phyloP scores from a whole-genome alignment of 164 flowering plant genomes.

The Pachysandra terminalis region DNA sequence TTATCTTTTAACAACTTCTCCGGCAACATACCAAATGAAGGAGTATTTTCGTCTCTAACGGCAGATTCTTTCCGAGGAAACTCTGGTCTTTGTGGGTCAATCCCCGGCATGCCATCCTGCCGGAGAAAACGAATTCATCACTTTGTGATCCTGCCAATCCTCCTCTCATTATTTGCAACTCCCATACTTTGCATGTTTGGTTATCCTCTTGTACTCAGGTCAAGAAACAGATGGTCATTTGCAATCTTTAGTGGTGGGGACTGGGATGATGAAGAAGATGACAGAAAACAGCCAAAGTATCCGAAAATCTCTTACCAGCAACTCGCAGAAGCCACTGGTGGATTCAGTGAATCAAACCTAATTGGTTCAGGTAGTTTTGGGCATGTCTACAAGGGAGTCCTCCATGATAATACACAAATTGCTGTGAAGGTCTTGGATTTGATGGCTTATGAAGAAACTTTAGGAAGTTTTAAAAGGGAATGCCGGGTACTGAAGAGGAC shows the following conservation, averaged over 20 bases:
- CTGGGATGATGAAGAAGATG: slow-evolving; percentile 29
- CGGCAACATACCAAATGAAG: slow-evolving; percentile 55
- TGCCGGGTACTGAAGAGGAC: slow-evolving; percentile 72
- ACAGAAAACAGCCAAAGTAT: slow-evolving; percentile 36
- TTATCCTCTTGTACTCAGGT: slow-evolving; percentile 29
- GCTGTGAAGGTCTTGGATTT: slow-evolving; percentile 79
- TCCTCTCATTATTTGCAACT: slow-evolving; percentile 35
- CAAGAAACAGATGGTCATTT: slow-evolving; percentile 25
- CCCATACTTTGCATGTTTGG: slow-evolving; percentile 43
- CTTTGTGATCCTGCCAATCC: slow-evolving; percentile 30
- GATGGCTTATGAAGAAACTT: slow-evolving; percentile 31
- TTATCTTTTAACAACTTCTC: slow-evolving; percentile 74
- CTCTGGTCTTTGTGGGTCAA: slow-evolving; percentile 55
- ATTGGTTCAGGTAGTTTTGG: slow-evolving; percentile 86
- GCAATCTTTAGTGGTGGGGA: slow-evolving; percentile 20
- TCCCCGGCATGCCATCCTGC: slow-evolving; percentile 54
- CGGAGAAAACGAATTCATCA: slow-evolving; percentile 19
- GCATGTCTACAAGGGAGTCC: slow-evolving; percentile 74
- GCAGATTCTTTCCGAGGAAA: slow-evolving; percentile 62
- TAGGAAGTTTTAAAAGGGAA: slow-evolving; percentile 74
- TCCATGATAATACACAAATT: slow-evolving; percentile 52
- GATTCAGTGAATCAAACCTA: slow-evolving; percentile 57
- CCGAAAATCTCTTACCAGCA: slow-evolving; percentile 63
- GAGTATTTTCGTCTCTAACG: slow-evolving; percentile 46
- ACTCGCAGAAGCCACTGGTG: slow-evolving; percentile 75